Evolutionary conservation across 2,329 filamentous ascomycete genomes (phyloP).

Genomic region (Xylariaceae sp.): DNA sequence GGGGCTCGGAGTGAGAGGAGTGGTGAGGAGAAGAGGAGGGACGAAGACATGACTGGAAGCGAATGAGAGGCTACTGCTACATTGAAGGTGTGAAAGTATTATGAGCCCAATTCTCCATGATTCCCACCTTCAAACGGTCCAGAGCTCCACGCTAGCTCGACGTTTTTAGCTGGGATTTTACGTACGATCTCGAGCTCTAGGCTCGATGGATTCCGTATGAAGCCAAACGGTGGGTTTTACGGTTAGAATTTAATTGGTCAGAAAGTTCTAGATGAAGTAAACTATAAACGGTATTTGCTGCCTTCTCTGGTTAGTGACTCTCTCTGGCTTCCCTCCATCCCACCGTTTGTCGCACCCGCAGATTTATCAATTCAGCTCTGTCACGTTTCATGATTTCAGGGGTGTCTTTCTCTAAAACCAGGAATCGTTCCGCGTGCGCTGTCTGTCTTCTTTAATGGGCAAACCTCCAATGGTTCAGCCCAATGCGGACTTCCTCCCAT

Average conservation of each 20-base stretch:
- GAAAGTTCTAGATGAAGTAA: neutral
- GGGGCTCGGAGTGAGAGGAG: constrained; percentile 8
- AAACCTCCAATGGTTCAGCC: constrained; percentile 5
- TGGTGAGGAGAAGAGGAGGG: constrained; percentile 16
- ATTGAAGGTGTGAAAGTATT: neutral
- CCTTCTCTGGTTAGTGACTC: neutral
- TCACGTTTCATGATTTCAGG: constrained; percentile 5
- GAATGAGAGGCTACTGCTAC: neutral
- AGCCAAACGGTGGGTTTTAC: too few species aligned
- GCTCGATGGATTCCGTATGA: too few species aligned
- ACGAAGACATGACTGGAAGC: constrained; percentile 9
- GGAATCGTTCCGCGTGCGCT: too few species aligned
- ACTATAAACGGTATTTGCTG: neutral
- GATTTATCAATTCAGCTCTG: neutral
- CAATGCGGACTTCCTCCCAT: constrained; percentile 2
- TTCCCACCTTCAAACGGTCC: too few species aligned
- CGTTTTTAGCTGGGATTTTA: too few species aligned
- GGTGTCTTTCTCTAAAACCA: neutral
- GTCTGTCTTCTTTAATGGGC: neutral
- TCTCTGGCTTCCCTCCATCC: neutral
- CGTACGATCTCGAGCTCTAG: too few species aligned
- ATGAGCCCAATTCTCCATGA: neutral
- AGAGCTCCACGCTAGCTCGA: too few species aligned
- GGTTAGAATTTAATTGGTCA: neutral
- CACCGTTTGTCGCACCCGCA: neutral